phyloP scores from a whole-genome alignment of 2,329 filamentous ascomycete species.

The Botryotinia calthae region DNA sequence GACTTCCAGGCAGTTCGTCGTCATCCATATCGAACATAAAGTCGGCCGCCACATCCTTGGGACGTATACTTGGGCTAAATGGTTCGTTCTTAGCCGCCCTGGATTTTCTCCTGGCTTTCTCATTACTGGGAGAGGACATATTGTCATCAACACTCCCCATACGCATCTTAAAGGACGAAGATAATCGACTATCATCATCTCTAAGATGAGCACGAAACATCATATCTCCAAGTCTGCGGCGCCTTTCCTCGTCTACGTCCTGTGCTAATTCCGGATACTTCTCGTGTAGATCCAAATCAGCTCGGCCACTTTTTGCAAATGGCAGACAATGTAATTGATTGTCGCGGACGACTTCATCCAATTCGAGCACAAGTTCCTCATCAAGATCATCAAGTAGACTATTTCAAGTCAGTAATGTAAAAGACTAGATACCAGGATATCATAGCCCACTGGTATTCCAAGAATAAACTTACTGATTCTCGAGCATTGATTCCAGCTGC shows the following conservation, averaged over 20 bases:
- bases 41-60: slow-evolving; percentile 68
- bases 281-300: slow-evolving; percentile 64
- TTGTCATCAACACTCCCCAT: slow-evolving; percentile 65
- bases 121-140: slow-evolving; percentile 39
- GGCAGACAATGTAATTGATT: slow-evolving; percentile 80
- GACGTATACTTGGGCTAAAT: slow-evolving; percentile 64
- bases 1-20: slow-evolving; percentile 29
- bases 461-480: slow-evolving; percentile 58
- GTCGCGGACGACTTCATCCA: slow-evolving; percentile 75
- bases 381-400: slow-evolving; percentile 77
- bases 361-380: slow-evolving; percentile 73
- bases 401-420: background rate
- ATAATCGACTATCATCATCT: slow-evolving; percentile 63
- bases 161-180: slow-evolving; percentile 58
- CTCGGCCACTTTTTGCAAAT: slow-evolving; percentile 71
- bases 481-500: slow-evolving; percentile 87
- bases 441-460: too few relatives aligned
- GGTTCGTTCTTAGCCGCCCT: slow-evolving; percentile 52
- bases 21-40: slow-evolving; percentile 96
- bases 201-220: slow-evolving; percentile 61
- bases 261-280: slow-evolving; percentile 43
- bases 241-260: slow-evolving; percentile 67
- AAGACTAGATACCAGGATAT: background rate
- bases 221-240: slow-evolving; percentile 73
- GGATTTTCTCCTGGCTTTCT: slow-evolving; percentile 48